Percentiles rank a stretch among this genome's conserved stretches.
Conservation (phyloP, 2,329 filamentous ascomycete species). For the Furcasterigmium furcatum region DNA sequence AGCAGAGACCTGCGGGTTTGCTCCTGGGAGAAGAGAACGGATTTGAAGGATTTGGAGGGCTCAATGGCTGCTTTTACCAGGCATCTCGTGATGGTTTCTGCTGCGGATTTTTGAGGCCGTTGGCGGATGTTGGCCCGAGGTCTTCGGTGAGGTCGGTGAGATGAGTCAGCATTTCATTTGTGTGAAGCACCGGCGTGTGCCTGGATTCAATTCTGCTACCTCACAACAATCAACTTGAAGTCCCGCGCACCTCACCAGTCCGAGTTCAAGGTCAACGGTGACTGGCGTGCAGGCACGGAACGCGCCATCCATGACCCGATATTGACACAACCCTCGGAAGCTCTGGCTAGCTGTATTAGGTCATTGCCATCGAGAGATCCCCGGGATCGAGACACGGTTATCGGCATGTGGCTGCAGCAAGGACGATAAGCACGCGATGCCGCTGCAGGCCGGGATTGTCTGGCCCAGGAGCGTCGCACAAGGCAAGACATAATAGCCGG, state of each 20-base stretch:
- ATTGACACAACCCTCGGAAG: no score
- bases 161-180: conserved; percentile 1
- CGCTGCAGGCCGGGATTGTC: no score
- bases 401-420: conserved; percentile 8
- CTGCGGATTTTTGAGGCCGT: conserved; percentile 42
- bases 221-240: no score
- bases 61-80: conserved; percentile 19
- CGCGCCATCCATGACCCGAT: no score
- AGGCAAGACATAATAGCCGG: no score
- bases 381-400: conserved; percentile 8
- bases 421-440: background rate
- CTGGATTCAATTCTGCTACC: no score
- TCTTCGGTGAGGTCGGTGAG: conserved; percentile 12
- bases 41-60: background rate
- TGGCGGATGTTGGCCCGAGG: conserved; percentile 2
- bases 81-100: conserved; percentile 43
- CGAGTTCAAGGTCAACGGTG: no score
- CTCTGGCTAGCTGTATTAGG: background rate
- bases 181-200: no score
- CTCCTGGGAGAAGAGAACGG: background rate
- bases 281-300: no score
- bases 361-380: conserved; percentile 3
- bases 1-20: background rate
- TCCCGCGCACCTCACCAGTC: no score
- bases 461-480: background rate